Evolutionary conservation across 345 rosid species (phyloP).

Genomic region (Anacardium occidentale): DNA sequence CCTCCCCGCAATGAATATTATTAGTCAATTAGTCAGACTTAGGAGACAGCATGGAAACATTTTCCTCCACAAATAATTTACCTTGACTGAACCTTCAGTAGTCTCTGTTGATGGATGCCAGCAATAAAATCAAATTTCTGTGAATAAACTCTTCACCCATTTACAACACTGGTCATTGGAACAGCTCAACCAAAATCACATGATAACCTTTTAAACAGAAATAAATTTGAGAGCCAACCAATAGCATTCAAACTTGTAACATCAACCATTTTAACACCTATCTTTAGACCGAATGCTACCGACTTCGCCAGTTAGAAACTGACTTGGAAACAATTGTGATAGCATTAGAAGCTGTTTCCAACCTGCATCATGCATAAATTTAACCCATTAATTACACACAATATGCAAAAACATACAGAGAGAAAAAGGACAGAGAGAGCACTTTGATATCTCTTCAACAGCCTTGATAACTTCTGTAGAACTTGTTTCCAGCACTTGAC

Average conservation of each 20-base stretch:
- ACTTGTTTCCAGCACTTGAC: constrained; percentile 91
- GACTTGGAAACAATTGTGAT: constrained; percentile 66
- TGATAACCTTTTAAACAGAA: not conserved
- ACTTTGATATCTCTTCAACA: constrained; percentile 88
- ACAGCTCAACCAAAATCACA: not conserved
- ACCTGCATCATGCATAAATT: constrained; percentile 41
- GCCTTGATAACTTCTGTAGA: constrained; percentile 75
- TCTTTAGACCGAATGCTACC: constrained; percentile 28
- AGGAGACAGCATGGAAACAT: not conserved
- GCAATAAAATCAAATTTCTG: not conserved
- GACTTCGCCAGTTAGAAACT: constrained; percentile 72
- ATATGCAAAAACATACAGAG: not conserved
- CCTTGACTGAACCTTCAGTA: too few relatives aligned
- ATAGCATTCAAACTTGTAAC: not conserved
- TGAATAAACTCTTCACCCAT: constrained; percentile 7
- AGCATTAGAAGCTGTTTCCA: constrained; percentile 75
- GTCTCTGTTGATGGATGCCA: not conserved
- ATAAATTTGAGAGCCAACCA: not conserved
- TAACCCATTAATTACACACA: not conserved
- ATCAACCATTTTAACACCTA: not conserved
- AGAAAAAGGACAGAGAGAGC: constrained; percentile 26
- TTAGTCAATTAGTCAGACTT: not conserved
- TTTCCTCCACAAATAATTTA: not conserved
- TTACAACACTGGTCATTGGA: not conserved
- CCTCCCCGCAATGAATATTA: not conserved